Evolutionary conservation across 805 yeast species (phyloP).

Genomic region (Millerago galiae): DNA sequence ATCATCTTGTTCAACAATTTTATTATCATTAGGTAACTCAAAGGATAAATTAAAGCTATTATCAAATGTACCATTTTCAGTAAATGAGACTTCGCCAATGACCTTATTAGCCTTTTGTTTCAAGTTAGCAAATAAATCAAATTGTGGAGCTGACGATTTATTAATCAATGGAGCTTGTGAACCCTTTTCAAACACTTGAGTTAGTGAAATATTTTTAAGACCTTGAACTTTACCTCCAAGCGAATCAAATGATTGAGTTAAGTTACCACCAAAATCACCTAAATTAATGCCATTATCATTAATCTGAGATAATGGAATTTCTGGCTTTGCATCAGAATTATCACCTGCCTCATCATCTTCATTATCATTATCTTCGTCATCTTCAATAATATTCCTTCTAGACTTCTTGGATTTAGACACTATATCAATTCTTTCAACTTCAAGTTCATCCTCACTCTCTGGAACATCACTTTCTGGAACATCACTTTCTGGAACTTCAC

Average conservation of each 20-base stretch:
- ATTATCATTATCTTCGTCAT: conserved; percentile 10
- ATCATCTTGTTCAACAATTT: conserved; percentile 17
- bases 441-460: conserved; percentile 5
- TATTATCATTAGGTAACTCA: not conserved
- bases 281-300: conserved; percentile 8
- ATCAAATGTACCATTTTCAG: not conserved
- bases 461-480: conserved; percentile 20
- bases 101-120: conserved; percentile 9
- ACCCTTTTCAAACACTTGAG: conserved; percentile 19
- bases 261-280: conserved; percentile 23
- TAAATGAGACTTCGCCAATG: conserved; percentile 11
- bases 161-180: conserved; percentile 4
- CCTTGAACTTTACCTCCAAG: conserved; percentile 7
- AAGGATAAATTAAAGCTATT: not conserved
- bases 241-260: conserved; percentile 10
- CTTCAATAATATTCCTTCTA: conserved; percentile 5
- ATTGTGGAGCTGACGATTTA: not conserved
- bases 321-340: conserved; percentile 2
- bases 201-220: conserved; percentile 14
- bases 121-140: conserved; percentile 12
- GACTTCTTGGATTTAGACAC: not conserved
- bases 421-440: conserved; percentile 8
- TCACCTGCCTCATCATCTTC: not conserved
- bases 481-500: not conserved
- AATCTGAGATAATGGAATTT: not conserved